Evolutionary conservation across 2,329 filamentous ascomycete genomes (phyloP).

Genomic region (Cytospora schulzeri): DNA sequence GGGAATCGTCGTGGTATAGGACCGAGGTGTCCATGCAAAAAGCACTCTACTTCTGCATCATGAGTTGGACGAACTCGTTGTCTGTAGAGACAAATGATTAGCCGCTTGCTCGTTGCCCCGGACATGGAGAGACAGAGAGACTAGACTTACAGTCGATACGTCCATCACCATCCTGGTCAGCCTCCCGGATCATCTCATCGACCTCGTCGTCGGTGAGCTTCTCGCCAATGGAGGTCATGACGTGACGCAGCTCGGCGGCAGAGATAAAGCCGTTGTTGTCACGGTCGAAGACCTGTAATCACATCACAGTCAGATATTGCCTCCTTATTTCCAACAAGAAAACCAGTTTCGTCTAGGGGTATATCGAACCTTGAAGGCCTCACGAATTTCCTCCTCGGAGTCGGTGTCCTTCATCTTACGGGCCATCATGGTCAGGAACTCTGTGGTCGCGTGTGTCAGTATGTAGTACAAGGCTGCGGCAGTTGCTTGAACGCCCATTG

Average conservation of each 20-base stretch:
- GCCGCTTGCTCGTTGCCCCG: neutral
- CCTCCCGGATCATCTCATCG: constrained; percentile 91
- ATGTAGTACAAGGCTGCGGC: constrained; percentile 10
- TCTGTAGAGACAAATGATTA: constrained; percentile 50
- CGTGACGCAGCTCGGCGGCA: constrained; percentile 82
- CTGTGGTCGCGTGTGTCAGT: constrained; percentile 44
- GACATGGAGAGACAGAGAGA: constrained; percentile 21
- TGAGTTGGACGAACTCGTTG: constrained; percentile 91
- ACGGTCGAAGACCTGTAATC: constrained; percentile 71
- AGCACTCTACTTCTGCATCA: constrained; percentile 83
- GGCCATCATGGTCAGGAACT: constrained; percentile 93
- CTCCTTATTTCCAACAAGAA: neutral
- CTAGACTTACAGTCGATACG: constrained; percentile 77
- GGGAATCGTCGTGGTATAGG: constrained; percentile 24
- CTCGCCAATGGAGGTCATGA: constrained; percentile 91
- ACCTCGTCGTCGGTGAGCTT: constrained; percentile 90
- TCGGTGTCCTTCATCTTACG: constrained; percentile 94
- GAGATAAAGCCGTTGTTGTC: constrained; percentile 94
- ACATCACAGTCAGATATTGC: constrained; percentile 29
- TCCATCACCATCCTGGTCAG: constrained; percentile 86
- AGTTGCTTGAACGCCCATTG: neutral
- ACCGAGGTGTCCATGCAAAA: constrained; percentile 9
- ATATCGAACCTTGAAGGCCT: constrained; percentile 75
- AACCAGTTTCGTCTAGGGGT: neutral
- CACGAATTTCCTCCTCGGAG: constrained; percentile 86